A percentile compares a stretch with the other conserved stretches of the same genome.
Evolutionary conservation across 495 filamentous ascomycete species (phyloP).

Genomic region (Amniculicola lignicola): DNA sequence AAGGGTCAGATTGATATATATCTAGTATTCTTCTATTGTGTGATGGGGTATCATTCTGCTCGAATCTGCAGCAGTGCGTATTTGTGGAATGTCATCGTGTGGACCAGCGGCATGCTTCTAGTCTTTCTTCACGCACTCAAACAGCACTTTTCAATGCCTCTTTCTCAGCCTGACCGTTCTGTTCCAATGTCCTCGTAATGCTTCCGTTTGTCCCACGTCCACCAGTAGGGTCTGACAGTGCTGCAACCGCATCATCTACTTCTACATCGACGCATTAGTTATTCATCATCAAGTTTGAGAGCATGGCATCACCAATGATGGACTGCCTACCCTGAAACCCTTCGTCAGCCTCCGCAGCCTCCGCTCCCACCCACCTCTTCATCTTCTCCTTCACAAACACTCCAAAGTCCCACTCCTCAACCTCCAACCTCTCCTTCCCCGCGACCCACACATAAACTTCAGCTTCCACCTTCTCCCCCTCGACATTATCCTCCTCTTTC

Average conservation of each 20-base stretch:
- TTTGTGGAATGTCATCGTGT: no score
- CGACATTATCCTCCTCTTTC: constrained; percentile 47
- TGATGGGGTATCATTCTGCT: no score
- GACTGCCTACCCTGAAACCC: constrained; percentile 37
- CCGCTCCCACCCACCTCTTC: constrained; percentile 36
- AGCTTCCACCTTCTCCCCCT: constrained; percentile 57
- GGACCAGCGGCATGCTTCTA: no score
- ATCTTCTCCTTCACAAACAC: constrained; percentile 39
- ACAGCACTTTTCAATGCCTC: constrained; percentile 40
- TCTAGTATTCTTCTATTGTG: no score
- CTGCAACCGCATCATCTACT: constrained; percentile 40
- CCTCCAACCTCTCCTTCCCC: constrained; percentile 52
- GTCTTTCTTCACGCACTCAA: constrained; percentile 21
- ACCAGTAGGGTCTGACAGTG: constrained; percentile 38
- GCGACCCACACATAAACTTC: constrained; percentile 77
- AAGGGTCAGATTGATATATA: no score
- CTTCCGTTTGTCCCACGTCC: constrained; percentile 40
- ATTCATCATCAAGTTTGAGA: constrained; percentile 3
- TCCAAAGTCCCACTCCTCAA: constrained; percentile 75
- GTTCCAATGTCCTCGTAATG: constrained; percentile 37
- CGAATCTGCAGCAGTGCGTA: no score
- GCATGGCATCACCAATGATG: constrained; percentile 12
- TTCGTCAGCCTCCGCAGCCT: constrained; percentile 40
- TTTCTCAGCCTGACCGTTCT: constrained; percentile 29
- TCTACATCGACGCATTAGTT: constrained; percentile 38